Evolutionary conservation across 306 rosid species (phyloP).

Genomic region (Vicia sativa): DNA sequence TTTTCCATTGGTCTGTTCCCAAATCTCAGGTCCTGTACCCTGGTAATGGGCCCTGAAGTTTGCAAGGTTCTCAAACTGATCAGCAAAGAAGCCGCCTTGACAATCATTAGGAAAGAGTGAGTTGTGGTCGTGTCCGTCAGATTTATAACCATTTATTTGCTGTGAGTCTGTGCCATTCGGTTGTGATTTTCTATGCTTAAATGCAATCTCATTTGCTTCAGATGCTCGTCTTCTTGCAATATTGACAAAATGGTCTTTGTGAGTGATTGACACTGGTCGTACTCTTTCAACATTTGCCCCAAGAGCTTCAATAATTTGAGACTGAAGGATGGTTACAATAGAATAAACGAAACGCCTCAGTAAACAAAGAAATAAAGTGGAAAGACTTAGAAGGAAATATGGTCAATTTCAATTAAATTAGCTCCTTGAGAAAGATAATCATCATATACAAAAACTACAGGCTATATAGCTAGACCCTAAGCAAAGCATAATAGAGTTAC

Average conservation of each 20-base stretch:
- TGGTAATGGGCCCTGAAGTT: constrained; percentile 83
- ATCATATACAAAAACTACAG: background rate
- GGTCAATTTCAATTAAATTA: constrained; percentile 6
- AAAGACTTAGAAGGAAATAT: background rate
- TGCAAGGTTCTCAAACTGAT: constrained; percentile 90
- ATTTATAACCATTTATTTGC: constrained; percentile 46
- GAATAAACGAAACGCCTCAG: background rate
- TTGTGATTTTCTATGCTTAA: constrained; percentile 43
- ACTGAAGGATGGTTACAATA: constrained; percentile 48
- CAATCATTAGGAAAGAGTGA: constrained; percentile 46
- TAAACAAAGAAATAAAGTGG: constrained; percentile 6
- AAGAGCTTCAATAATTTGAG: constrained; percentile 80
- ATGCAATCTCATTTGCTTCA: constrained; percentile 72
- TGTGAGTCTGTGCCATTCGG: constrained; percentile 35
- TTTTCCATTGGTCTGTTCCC: constrained; percentile 75
- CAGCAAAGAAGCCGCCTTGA: constrained; percentile 89
- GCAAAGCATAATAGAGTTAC: constrained; percentile 5
- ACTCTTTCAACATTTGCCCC: constrained; percentile 95
- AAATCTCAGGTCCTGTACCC: constrained; percentile 95
- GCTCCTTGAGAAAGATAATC: constrained; percentile 8
- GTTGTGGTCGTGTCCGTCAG: constrained; percentile 42
- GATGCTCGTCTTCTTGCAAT: constrained; percentile 77
- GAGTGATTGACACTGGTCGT: constrained; percentile 90
- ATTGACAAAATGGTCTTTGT: constrained; percentile 84
- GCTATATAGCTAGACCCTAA: background rate